Evolutionary conservation across 1,284 basidiomycete species (phyloP).

Genomic region (Salmacisia buchloeana): DNA sequence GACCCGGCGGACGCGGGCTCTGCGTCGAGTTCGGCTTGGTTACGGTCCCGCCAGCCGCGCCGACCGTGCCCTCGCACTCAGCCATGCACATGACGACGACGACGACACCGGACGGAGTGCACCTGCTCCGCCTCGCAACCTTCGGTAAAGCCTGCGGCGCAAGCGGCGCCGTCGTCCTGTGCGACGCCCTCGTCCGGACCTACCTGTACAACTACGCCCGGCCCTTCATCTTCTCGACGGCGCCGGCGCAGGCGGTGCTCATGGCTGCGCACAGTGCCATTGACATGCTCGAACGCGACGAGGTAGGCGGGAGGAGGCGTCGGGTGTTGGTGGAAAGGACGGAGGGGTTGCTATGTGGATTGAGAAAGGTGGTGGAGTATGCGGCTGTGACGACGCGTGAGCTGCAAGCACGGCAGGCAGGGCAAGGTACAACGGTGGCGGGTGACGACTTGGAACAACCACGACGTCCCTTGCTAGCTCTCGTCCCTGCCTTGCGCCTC

Average conservation of each 20-base stretch:
- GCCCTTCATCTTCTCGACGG: constrained; percentile 57
- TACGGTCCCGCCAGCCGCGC: background rate
- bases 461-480: background rate
- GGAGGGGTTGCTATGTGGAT: constrained; percentile 8
- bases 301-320: constrained; percentile 58
- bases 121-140: constrained; percentile 37
- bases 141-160: constrained; percentile 47
- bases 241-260: constrained; percentile 26
- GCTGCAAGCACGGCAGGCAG: background rate
- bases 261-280: constrained; percentile 71
- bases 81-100: background rate
- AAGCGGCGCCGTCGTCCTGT: constrained; percentile 66
- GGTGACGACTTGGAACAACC: background rate
- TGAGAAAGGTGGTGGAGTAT: constrained; percentile 15
- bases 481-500: background rate
- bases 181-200: constrained; percentile 65
- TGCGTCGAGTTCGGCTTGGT: background rate
- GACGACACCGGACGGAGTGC: constrained; percentile 21
- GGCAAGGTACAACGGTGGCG: too few relatives aligned
- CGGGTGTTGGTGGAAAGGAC: constrained; percentile 12
- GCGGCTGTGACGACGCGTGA: background rate
- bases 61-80: constrained; percentile 9
- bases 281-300: constrained; percentile 64
- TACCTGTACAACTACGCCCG: constrained; percentile 91
- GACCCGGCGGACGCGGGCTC: constrained; percentile 23